Evolutionary conservation across 2,329 filamentous ascomycete species (phyloP).

Genomic region (Cladosporium colombiae): DNA sequence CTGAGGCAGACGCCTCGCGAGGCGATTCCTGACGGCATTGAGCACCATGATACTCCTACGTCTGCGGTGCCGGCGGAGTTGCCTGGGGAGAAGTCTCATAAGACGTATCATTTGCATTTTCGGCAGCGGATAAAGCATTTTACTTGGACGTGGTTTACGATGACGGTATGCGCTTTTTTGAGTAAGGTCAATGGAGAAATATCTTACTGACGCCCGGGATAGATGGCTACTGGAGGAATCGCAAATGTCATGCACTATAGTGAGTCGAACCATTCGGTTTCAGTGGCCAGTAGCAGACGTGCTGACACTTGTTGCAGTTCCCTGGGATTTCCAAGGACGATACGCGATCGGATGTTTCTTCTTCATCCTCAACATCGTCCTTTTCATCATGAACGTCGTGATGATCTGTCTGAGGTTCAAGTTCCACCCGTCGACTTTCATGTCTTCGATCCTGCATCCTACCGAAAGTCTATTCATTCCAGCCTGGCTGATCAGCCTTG

Average conservation of each 20-base stretch:
- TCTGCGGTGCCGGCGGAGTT: neutral
- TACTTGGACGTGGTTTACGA: slow-evolving; percentile 79
- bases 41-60: neutral
- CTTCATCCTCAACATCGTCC: slow-evolving; percentile 51
- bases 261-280: slow-evolving; percentile 39
- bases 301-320: slow-evolving; percentile 32
- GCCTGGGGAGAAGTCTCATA: neutral
- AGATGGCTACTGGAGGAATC: slow-evolving; percentile 54
- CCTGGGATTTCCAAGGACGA: slow-evolving; percentile 46
- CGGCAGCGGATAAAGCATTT: slow-evolving; percentile 61
- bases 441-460: slow-evolving; percentile 71
- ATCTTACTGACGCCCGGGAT: slow-evolving; percentile 45
- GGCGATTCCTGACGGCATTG: neutral
- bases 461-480: slow-evolving; percentile 78
- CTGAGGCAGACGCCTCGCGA: slow-evolving; percentile 1
- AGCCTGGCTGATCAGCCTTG: slow-evolving; percentile 66
- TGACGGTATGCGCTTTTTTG: slow-evolving; percentile 43
- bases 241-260: slow-evolving; percentile 61
- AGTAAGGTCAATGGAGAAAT: neutral
- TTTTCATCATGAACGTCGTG: slow-evolving; percentile 71
- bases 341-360: slow-evolving; percentile 51
- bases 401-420: slow-evolving; percentile 70
- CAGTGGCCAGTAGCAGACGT: neutral
- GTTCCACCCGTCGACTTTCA: slow-evolving; percentile 69
- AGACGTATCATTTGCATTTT: slow-evolving; percentile 38